Evolutionary conservation across 257 asterid genomes (phyloP), one percentile per base, ranked within the genome.

Genomic region (Linderniella brevidens): DNA sequence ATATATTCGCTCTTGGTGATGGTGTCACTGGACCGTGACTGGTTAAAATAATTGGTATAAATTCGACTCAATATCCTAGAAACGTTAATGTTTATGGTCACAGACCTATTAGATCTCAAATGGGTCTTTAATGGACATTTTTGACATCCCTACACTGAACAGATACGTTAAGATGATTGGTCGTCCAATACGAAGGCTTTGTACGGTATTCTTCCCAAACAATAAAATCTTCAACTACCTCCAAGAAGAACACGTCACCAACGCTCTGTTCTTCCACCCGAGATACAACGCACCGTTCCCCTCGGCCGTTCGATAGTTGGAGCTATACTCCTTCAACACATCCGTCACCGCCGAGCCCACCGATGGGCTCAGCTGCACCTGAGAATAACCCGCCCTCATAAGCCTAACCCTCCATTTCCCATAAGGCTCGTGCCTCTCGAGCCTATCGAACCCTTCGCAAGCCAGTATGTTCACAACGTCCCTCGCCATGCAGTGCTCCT

Each of bases 381-480:
- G 78, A 8, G 54, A 13, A 62, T 77, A 81, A 35, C 90, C 82
- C 0, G 85, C 93, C 85, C 69, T 81, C 35, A 20, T 17, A 36
- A 81, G 57, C 54, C 93, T 65, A 57, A 35, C 13, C 43, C 71
- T 66, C 93, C 93, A 81, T 65, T 81, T 74, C 9, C 85, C 82
- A 6, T 72, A 78, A 12, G 61, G 64, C 52, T 81, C 93, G 14
- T 81, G 93, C 53, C 90, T 67, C 58, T 81, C 93, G 38, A 77
- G 69, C 51, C 93, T 65, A 9, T 74, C 93, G 0, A 45, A 55
- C 19, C 82, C 93, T 68, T 81, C 93, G 13, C 93, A 81, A 0
- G 93, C 88, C 13, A 81, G 60, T 25, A 81, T 72, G 70, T 81
- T 81, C 37, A 81, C 93, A 2, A 78, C 58, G 11, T 81, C 93